Evolutionary conservation across 768 basidiomycete species (phyloP).

Genomic region (Nidularia pulvinata): DNA sequence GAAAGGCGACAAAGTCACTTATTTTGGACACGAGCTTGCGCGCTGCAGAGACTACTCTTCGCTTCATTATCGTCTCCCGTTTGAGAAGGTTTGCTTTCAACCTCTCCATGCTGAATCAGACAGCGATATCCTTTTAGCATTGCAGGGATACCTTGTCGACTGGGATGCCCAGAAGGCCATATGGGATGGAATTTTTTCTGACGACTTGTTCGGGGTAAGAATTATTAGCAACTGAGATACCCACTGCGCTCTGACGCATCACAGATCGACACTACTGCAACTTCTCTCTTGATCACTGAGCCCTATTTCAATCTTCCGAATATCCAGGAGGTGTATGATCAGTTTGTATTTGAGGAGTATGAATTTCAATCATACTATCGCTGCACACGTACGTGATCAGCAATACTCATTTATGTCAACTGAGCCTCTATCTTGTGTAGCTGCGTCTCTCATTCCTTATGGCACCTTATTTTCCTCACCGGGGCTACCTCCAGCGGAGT

Average conservation of each 20-base stretch:
- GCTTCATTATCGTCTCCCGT: constrained; percentile 80
- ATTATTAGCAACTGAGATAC: background rate
- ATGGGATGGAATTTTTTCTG: constrained; percentile 90
- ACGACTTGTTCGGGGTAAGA: constrained; percentile 64
- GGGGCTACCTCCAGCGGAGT: constrained; percentile 63
- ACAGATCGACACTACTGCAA: constrained; percentile 72
- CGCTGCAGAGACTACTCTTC: constrained; percentile 80
- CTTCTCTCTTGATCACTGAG: constrained; percentile 87
- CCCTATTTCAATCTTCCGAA: constrained; percentile 94
- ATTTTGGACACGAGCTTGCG: constrained; percentile 84
- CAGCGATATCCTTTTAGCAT: constrained; percentile 14
- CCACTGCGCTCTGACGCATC: background rate
- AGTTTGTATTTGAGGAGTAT: constrained; percentile 96
- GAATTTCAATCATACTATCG: constrained; percentile 85
- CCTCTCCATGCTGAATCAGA: constrained; percentile 4
- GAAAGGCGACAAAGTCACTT: constrained; percentile 80
- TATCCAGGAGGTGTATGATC: constrained; percentile 91
- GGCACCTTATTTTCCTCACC: constrained; percentile 64
- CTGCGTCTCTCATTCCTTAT: constrained; percentile 77
- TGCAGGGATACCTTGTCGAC: constrained; percentile 87
- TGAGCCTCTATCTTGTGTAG: constrained; percentile 34
- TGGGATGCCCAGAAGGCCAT: constrained; percentile 96
- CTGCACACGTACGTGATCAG: constrained; percentile 66
- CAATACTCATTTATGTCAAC: constrained; percentile 1
- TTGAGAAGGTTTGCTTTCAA: constrained; percentile 69